These are phyloP conservation scores for Helotiales sp. DNA, from an alignment of 2,329 filamentous ascomycete genomes.

Conservation along the genomic window DNA sequence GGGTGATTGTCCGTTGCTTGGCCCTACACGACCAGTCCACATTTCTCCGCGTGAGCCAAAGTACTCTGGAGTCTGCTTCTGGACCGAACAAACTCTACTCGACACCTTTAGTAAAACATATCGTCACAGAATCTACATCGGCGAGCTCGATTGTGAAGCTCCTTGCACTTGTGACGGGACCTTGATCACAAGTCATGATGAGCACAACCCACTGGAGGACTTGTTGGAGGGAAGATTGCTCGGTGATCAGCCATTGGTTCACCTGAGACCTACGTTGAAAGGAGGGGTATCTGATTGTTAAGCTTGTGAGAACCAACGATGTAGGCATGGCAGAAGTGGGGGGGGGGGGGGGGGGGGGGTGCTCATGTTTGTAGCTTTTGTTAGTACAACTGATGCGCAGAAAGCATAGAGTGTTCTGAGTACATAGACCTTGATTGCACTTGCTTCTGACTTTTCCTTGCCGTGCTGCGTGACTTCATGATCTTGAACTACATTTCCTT, in stretches of 20 bases:
- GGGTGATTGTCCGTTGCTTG: neutral
- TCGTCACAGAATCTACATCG: neutral
- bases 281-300: too few relatives aligned
- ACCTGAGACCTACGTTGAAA: neutral
- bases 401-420: too few relatives aligned
- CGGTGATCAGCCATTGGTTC: neutral
- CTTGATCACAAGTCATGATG: neutral
- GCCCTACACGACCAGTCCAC: neutral
- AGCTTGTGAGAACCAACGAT: too few relatives aligned
- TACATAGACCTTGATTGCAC: too few relatives aligned
- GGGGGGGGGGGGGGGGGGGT: too few relatives aligned
- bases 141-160: neutral
- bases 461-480: too few relatives aligned
- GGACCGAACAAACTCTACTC: neutral
- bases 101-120: neutral
- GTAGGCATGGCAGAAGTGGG: too few relatives aligned
- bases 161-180: neutral
- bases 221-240: neutral
- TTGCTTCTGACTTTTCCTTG: too few relatives aligned
- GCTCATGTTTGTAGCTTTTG: too few relatives aligned
- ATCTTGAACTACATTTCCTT: too few relatives aligned
- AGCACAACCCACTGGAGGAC: neutral
- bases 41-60: neutral
- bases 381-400: too few relatives aligned
- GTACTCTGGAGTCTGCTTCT: neutral